Evolutionary conservation across 2,329 filamentous ascomycete species (phyloP).

Genomic region (Sporothrix curviconia): DNA sequence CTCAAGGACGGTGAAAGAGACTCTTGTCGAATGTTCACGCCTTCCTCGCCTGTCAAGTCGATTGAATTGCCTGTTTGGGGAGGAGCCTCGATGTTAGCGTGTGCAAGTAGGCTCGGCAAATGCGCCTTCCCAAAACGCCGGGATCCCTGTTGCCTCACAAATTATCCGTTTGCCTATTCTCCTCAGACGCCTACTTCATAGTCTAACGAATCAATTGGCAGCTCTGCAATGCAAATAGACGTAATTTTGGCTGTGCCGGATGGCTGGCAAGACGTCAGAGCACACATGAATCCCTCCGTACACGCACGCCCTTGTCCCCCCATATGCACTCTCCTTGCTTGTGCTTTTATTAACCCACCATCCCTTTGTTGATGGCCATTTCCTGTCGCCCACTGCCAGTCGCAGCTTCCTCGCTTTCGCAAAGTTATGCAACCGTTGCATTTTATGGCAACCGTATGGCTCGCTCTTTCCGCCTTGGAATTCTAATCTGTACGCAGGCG

Average conservation of each 20-base stretch:
- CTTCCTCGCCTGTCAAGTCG: neutral
- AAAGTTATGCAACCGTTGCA: neutral
- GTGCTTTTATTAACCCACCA: slow-evolving; percentile 2
- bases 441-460: neutral
- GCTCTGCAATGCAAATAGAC: neutral
- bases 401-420: neutral
- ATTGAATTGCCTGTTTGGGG: neutral
- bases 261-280: slow-evolving; percentile 1
- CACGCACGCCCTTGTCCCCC: neutral
- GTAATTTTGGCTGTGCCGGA: neutral
- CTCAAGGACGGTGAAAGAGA: no score
- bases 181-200: neutral
- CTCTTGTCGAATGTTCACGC: neutral
- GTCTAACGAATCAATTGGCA: neutral
- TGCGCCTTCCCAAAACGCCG: no score
- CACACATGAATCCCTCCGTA: no score
- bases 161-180: neutral
- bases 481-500: neutral
- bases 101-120: no score
- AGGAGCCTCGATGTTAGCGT: no score
- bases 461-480: slow-evolving; percentile 5
- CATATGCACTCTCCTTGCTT: slow-evolving; percentile 4
- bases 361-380: neutral
- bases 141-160: no score
- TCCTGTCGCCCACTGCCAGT: neutral